Percentiles rank a stretch among this genome's conserved stretches.
These are phyloP conservation scores for Calonectria hongkongensis DNA, from an alignment of 2,329 filamentous ascomycete genomes.

Conservation along the genomic window DNA sequence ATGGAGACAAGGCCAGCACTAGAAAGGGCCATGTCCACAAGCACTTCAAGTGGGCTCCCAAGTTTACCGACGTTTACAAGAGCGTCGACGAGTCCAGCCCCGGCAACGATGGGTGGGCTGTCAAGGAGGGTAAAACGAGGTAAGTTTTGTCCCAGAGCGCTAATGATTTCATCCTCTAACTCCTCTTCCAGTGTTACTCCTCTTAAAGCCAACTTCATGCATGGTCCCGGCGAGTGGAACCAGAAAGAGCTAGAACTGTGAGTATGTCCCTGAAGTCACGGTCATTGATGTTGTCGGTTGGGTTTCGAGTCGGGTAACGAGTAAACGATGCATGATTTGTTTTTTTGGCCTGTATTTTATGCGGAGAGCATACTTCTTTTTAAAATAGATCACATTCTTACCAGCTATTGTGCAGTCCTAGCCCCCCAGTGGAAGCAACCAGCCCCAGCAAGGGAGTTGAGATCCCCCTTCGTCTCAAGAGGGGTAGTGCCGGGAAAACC, in stretches of 20 bases:
- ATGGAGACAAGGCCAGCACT: conserved; percentile 52
- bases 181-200: conserved; percentile 83
- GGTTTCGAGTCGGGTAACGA: conserved; percentile 41
- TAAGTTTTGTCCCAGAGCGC: conserved; percentile 61
- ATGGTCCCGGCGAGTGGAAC: conserved; percentile 77
- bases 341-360: conserved; percentile 58
- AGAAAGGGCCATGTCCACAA: conserved; percentile 79
- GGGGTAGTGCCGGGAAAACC: conserved; percentile 38
- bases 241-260: conserved; percentile 87
- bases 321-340: conserved; percentile 48
- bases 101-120: conserved; percentile 94
- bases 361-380: conserved; percentile 44
- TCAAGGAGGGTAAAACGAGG: conserved; percentile 92
- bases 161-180: conserved; percentile 25
- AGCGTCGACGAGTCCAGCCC: conserved; percentile 87
- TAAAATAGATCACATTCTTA: conserved; percentile 62
- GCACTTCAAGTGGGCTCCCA: conserved; percentile 96
- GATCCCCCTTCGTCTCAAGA: conserved; percentile 48
- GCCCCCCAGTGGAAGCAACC: conserved; percentile 37
- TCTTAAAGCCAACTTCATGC: conserved; percentile 94
- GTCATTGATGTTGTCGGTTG: conserved; percentile 40
- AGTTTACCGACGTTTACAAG: conserved; percentile 89
- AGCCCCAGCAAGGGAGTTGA: conserved; percentile 45
- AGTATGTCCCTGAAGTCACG: conserved; percentile 69
- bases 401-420: conserved; percentile 55